Conservation (phyloP, 2,329 filamentous ascomycete genomes). For the Fusarium paranaense region DNA sequence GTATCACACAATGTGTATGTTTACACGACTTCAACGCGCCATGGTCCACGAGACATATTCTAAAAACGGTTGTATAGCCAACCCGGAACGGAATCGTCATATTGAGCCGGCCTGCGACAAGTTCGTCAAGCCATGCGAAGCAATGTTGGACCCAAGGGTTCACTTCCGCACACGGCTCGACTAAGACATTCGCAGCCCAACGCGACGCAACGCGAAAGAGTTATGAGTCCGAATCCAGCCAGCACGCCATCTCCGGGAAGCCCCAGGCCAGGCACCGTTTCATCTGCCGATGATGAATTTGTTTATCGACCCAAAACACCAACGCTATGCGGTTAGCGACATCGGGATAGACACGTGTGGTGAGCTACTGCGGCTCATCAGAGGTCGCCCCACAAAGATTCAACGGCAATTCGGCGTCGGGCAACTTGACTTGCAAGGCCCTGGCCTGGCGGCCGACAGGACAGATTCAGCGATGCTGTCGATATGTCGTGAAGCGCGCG, state of each 20-base stretch:
- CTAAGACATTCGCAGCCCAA: not conserved
- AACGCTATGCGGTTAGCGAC: slow-evolving; percentile 5
- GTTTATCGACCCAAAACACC: not conserved
- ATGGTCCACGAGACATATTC: not conserved
- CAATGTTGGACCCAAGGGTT: not conserved
- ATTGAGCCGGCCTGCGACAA: not conserved
- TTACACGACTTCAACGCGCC: not conserved
- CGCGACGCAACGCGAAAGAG: not conserved
- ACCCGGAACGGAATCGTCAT: not conserved
- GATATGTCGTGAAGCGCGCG: not conserved
- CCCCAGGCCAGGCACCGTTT: not conserved
- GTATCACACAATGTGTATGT: not conserved
- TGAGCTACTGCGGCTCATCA: slow-evolving; percentile 4
- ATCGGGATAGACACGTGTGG: slow-evolving; percentile 11
- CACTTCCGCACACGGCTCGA: not conserved
- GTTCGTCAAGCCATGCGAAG: not conserved
- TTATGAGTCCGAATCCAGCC: not conserved
- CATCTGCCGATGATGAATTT: not conserved
- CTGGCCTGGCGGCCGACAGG: not conserved
- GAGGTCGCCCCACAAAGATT: slow-evolving; percentile 2
- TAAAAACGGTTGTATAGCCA: not conserved
- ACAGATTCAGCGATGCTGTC: not conserved
- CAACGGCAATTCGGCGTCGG: not conserved
- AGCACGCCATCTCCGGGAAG: not conserved
- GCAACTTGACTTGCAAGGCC: not conserved